Evolutionary conservation across 2,329 filamentous ascomycete genomes (phyloP), one percentile per base, ranked within the genome.

Genomic region (Aureobasidium sp.): DNA sequence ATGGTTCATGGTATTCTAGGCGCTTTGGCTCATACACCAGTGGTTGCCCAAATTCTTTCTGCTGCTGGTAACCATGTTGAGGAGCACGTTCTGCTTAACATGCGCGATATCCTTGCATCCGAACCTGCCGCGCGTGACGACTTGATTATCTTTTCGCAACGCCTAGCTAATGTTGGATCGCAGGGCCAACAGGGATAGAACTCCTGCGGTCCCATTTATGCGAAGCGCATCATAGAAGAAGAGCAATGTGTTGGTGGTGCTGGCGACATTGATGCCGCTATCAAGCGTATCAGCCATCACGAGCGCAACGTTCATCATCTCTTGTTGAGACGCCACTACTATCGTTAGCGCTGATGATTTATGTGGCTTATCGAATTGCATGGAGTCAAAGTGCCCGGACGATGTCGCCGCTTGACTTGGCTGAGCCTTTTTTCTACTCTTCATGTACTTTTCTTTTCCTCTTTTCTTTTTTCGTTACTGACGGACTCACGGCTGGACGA

Each of bases 41-140:
- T 76, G 17, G 76, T 78, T 14, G 67, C 70, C 44, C 68, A 72
- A 58, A 70, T 79, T 19, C 66, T 79, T n/a, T 63, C 66, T 3
- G 68, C 54, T 27, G 61, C 71, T 11, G 70, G 71, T 17, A 69
- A 72, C 7, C 66, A 68, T 8, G 72, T 78, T 31, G 68, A 68
- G 11, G 70, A 73, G 50, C 68, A 82, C 17, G 89, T 95, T 70
- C 87, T 94, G 82, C 79, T 83, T 61, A 84, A 94, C 31, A 83
- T 97, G 64, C 81, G 82, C 57, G 80, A 82, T 42, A 86, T 93
- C 15, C 79, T 91, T 27, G 81, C 85, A 54, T 78, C 81, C 12
- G 85, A 91, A 60, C 84, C 85, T 0, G 81, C 80, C 24, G 84
- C 89, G 0, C 79, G 84, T 24, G 81, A 85, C 1, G 61, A 63